Percentiles rank a stretch among this genome's conserved stretches.
These are phyloP conservation scores for Ramalina intermedia DNA, from an alignment of 495 filamentous ascomycete species.

Conservation along the genomic window DNA sequence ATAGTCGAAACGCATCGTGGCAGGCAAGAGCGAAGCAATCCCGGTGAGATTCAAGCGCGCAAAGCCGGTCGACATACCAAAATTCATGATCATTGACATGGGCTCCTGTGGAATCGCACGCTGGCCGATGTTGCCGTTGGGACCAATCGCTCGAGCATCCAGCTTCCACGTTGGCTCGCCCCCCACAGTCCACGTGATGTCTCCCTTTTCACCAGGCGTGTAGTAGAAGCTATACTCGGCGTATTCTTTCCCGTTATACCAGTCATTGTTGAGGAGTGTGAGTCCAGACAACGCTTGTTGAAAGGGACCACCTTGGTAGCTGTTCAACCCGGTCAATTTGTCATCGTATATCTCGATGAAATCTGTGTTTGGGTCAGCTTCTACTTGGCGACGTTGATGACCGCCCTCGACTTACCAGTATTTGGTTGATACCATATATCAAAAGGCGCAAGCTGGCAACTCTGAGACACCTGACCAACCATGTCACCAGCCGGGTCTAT, in stretches of 20 bases:
- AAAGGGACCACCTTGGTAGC: slow-evolving; percentile 51
- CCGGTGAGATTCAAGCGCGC: slow-evolving; percentile 41
- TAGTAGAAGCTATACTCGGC: slow-evolving; percentile 66
- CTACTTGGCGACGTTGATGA: neutral
- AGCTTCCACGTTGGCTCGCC: slow-evolving; percentile 51
- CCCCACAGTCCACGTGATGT: slow-evolving; percentile 56
- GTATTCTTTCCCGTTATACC: slow-evolving; percentile 62
- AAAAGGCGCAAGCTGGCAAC: slow-evolving; percentile 60
- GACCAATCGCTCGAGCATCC: slow-evolving; percentile 47
- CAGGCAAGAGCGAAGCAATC: slow-evolving; percentile 44
- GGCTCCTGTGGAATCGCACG: slow-evolving; percentile 56
- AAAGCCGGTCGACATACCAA: slow-evolving; percentile 61
- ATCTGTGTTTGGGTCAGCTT: slow-evolving; percentile 17
- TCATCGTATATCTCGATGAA: slow-evolving; percentile 50
- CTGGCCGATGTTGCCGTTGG: slow-evolving; percentile 63
- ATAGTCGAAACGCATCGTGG: slow-evolving; percentile 60
- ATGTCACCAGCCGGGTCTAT: slow-evolving; percentile 31
- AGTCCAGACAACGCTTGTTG: slow-evolving; percentile 64
- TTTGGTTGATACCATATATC: slow-evolving; percentile 67
- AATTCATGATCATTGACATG: slow-evolving; percentile 53
- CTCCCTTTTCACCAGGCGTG: slow-evolving; percentile 43
- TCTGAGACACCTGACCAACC: slow-evolving; percentile 55
- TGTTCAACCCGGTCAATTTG: slow-evolving; percentile 45
- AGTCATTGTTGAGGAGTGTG: slow-evolving; percentile 56
- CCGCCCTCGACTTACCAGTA: slow-evolving; percentile 23